Base-by-base conservation (phyloP, 306 rosid genomes). In the Inga leiocalycina region DNA sequence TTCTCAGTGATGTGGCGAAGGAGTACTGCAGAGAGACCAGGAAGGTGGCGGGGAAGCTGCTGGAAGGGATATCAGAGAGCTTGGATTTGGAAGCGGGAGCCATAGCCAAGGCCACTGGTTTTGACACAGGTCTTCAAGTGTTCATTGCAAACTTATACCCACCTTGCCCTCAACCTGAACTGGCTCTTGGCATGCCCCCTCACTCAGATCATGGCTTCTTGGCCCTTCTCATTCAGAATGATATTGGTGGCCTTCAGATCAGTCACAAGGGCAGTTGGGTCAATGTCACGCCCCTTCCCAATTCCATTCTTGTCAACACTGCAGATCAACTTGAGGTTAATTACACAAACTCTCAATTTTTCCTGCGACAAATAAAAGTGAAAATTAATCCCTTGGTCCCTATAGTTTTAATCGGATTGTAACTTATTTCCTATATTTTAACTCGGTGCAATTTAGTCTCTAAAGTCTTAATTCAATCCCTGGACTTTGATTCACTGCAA, bases 291-390 rank as follows among this genome's bases (percentile, higher is more conserved):
- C 84, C 92, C 72, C 71, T 74, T 51, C 88, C 97, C 72, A 84
- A 90, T 54, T 80, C 90, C 61, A 78, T 87, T 72, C 73, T 91
- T 43, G 91, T 87, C 61, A 77, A 87, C 84, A 84, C 83, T 15
- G 87, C 87, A 22, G 95, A 93, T 89, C 94, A 91, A 65, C 89
- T 91, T 75, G 93, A 93, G 95, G 95, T 91, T 22, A n/a, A 6
- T 8, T 10, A n/a, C 32, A 10, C 2, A 59, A 59, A 59, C 66
- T 59, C 30, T 2, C 3, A 8, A 20, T n/a, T 57, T 7, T n/a
- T 57, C 30, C 3, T 0, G 8, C 20, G 0, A 20, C 19, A 19
- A 1, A 49, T 14, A 39, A 39, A 5, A 39, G 1, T 1, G 43
- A 39, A 5, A 39, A 39, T 39, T 39, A 39, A 39, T 39, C 7